Evolutionary conservation across 2,329 filamentous ascomycete species (phyloP), one percentile per base, ranked within the genome.

Genomic region (Xylariomycetidae sp.): DNA sequence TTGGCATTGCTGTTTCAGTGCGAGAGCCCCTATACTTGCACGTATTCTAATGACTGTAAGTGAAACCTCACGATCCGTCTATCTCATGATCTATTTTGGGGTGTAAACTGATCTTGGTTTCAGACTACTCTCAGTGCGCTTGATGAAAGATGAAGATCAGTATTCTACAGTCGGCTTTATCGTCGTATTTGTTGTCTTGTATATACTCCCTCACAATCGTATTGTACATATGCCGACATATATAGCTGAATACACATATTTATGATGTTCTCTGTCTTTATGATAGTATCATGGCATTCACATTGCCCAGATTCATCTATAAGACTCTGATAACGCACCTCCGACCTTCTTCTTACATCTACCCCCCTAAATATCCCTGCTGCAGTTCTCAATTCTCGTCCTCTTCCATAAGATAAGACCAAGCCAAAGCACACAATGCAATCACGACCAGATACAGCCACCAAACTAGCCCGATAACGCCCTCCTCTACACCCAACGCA

Each of bases 401-500:
- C 3, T 34, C 38, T 3, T 49, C 52, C 22, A 49, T 44, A 8
- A 48, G 8, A 29, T 50, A 53, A 6, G 53, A 54, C 53, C 53
- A 56, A 2, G 37, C 43, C 15, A 54, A 32, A 6, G 53, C 53
- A 36, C 41, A 49, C 9, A 53, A 14, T 4, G 51, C 49, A 22
- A 56, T 45, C 9, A 33, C 39, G 6, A 54, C 45, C 20, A 56
- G 23, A 25, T 53, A 56, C 13, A 50, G 8, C 53, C 53, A 56
- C 53, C 53, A 56, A 11, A 56, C 53, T 3, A 56, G 35, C 3
- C 53, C 53, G 23, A 56, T 25, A 6, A 53, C 19, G 0, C 51
- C 51, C 16, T 46, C 38, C 15, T 50, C 41, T 2, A 54, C 48
- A 1, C 52, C 53, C 3, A 49, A 13, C 0, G 51, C 53, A 28